Conservation (phyloP, 306 rosid genomes). For the Vigna unguiculata region DNA sequence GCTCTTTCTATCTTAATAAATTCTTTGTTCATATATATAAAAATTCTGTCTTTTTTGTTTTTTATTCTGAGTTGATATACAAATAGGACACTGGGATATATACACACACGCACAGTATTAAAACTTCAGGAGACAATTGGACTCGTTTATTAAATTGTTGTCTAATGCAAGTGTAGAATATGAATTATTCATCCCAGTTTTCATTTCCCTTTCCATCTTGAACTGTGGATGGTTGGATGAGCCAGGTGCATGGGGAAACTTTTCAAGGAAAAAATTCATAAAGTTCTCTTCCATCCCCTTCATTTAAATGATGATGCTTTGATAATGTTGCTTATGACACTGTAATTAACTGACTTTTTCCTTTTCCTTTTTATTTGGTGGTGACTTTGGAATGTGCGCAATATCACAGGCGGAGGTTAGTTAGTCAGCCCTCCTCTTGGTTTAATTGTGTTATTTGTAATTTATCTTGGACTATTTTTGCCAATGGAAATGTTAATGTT, state of each 20-base stretch:
- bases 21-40: background rate
- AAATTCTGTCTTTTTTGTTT: background rate
- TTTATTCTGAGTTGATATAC: background rate
- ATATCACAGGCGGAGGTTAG: slow-evolving; percentile 84
- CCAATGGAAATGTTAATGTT: slow-evolving; percentile 36
- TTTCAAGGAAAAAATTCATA: slow-evolving; percentile 22
- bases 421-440: slow-evolving; percentile 48
- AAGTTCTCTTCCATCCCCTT: background rate
- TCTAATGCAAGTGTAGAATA: background rate
- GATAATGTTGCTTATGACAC: slow-evolving; percentile 7
- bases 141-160: slow-evolving; percentile 7
- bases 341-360: slow-evolving; percentile 39
- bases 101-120: background rate
- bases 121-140: slow-evolving; percentile 22
- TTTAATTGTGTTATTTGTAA: slow-evolving; percentile 1
- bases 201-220: slow-evolving; percentile 21
- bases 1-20: background rate
- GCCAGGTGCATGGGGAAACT: background rate
- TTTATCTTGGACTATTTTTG: slow-evolving; percentile 2
- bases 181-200: slow-evolving; percentile 6
- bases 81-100: background rate
- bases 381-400: slow-evolving; percentile 44
- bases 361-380: slow-evolving; percentile 33
- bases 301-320: background rate
- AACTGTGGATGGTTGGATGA: slow-evolving; percentile 4